These are phyloP conservation scores for Colletotrichum sojae DNA, from an alignment of 2,329 filamentous ascomycete species.

Conservation along the genomic window DNA sequence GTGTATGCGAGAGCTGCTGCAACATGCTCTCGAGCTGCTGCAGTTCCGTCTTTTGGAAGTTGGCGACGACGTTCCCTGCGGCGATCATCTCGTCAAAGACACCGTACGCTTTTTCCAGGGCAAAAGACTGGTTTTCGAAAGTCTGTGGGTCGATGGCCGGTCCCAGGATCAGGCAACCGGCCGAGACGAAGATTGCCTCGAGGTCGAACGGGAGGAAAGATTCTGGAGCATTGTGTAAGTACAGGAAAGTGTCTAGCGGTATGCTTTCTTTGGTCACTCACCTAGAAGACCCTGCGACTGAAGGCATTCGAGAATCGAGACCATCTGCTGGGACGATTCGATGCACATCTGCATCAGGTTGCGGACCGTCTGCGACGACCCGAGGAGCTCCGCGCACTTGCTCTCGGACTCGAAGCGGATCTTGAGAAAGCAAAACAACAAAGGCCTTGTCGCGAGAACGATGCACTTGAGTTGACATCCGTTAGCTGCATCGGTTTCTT, in stretches of 20 bases:
- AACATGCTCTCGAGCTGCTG: constrained; percentile 60
- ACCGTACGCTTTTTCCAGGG: constrained; percentile 57
- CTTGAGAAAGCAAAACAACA: constrained; percentile 51
- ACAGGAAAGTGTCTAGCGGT: neutral
- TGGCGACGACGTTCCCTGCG: constrained; percentile 61
- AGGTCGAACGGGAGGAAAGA: constrained; percentile 64
- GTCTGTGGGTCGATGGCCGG: constrained; percentile 53
- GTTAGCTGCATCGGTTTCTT: neutral
- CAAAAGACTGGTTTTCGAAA: constrained; percentile 52
- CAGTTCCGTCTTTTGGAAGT: constrained; percentile 60
- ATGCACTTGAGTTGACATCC: constrained; percentile 45
- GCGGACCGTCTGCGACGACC: constrained; percentile 53
- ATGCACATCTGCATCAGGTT: constrained; percentile 53
- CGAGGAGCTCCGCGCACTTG: constrained; percentile 49
- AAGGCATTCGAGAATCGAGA: constrained; percentile 58
- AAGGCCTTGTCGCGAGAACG: constrained; percentile 49
- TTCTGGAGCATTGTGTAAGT: constrained; percentile 48
- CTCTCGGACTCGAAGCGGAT: constrained; percentile 48
- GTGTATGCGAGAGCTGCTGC: constrained; percentile 44
- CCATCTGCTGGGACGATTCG: constrained; percentile 51
- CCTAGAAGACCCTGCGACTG: constrained; percentile 62
- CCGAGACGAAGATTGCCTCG: constrained; percentile 59
- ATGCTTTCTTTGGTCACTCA: constrained; percentile 43
- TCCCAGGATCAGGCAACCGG: constrained; percentile 57
- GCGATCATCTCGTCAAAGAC: constrained; percentile 63